Evolutionary conservation across 345 rosid species (phyloP).

Genomic region (Syzygium aqueum): DNA sequence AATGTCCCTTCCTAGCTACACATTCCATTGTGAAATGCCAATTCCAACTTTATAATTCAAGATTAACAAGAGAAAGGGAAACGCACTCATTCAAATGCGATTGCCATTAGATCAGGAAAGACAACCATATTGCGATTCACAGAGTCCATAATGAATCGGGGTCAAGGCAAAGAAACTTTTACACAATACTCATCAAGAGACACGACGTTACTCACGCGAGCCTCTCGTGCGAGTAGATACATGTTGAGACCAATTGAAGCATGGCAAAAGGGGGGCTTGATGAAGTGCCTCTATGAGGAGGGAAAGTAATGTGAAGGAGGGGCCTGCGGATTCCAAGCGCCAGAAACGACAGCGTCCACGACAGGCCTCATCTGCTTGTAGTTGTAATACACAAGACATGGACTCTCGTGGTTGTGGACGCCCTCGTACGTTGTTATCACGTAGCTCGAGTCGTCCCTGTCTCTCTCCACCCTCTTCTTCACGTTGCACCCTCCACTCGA

Average conservation of each 20-base stretch:
- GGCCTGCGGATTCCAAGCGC: background rate
- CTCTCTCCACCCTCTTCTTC: slow-evolving; percentile 86
- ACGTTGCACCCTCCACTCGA: slow-evolving; percentile 62
- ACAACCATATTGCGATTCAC: background rate
- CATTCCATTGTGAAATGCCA: background rate
- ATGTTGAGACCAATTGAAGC: no score
- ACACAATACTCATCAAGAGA: background rate
- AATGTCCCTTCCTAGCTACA: background rate
- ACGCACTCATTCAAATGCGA: background rate
- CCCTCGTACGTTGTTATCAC: slow-evolving; percentile 88
- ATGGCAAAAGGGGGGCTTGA: background rate
- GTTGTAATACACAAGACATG: slow-evolving; percentile 22
- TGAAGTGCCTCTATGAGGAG: background rate
- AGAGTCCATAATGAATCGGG: background rate
- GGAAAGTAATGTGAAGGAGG: background rate
- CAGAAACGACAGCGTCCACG: background rate
- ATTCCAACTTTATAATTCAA: background rate
- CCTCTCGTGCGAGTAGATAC: background rate
- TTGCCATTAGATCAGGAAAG: background rate
- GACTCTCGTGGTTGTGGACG: slow-evolving; percentile 61
- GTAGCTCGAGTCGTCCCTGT: slow-evolving; percentile 40
- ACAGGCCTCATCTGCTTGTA: slow-evolving; percentile 4
- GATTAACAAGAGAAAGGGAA: background rate
- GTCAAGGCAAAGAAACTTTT: background rate
- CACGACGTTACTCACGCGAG: background rate